A percentile compares a stretch with the other conserved stretches of the same genome.
phyloP scores from a whole-genome alignment of 768 basidiomycete genomes.

The Fomitopsis pulvina region DNA sequence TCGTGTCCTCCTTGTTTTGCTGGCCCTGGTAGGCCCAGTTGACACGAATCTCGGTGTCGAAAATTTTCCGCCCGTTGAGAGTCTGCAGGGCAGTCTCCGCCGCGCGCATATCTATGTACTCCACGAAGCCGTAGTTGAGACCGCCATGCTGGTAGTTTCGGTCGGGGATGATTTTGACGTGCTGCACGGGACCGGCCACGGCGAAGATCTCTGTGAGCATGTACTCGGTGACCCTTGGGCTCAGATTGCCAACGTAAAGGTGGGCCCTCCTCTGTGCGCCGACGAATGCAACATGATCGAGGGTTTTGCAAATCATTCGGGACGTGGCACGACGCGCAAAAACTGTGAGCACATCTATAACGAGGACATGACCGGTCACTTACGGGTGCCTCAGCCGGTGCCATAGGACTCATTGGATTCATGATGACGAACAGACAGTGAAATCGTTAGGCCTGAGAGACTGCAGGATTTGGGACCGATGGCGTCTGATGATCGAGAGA shows the following conservation, averaged over 20 bases:
- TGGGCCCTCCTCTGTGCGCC: conserved; percentile 76
- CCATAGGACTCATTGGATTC: conserved; percentile 68
- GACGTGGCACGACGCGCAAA: neutral
- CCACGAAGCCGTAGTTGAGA: conserved; percentile 98
- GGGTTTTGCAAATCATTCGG: conserved; percentile 11
- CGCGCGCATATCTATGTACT: conserved; percentile 97
- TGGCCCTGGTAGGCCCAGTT: conserved; percentile 99
- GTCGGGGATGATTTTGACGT: conserved; percentile 99
- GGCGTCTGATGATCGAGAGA: conserved; percentile 10
- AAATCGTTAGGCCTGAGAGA: conserved; percentile 21
- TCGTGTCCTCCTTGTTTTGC: conserved; percentile 98
- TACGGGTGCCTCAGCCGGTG: conserved; percentile 73
- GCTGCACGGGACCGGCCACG: conserved; percentile 94
- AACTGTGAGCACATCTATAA: neutral
- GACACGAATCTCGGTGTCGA: conserved; percentile 98
- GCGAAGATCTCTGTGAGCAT: conserved; percentile 98
- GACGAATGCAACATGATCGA: neutral
- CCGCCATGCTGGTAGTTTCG: conserved; percentile 99
- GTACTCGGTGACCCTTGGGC: conserved; percentile 96
- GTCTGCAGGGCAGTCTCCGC: conserved; percentile 99
- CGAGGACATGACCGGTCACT: conserved; percentile 22
- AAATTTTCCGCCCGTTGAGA: conserved; percentile 98
- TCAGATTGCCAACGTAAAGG: conserved; percentile 97
- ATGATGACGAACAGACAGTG: conserved; percentile 44
- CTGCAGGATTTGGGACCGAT: conserved; percentile 7